Evolutionary conservation across 2,329 filamentous ascomycete genomes (phyloP).

Genomic region (Ophiostoma tasmaniense): DNA sequence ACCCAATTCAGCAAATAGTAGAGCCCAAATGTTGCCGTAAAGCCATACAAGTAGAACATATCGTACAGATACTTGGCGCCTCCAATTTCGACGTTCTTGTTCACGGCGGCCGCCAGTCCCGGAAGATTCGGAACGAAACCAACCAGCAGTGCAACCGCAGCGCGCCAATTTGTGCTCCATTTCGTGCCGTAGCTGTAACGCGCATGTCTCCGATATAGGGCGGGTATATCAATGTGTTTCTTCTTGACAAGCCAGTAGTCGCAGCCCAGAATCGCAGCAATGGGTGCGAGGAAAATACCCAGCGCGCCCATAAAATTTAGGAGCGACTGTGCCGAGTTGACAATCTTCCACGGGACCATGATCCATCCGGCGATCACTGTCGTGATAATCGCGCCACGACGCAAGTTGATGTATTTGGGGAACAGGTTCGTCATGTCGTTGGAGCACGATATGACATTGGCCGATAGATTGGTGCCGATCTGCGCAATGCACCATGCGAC

Average conservation of each 20-base stretch:
- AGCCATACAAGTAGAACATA: not conserved
- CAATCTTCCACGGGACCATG: constrained; percentile 55
- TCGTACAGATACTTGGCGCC: not conserved
- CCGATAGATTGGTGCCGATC: constrained; percentile 49
- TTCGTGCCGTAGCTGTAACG: constrained; percentile 35
- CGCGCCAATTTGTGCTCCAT: constrained; percentile 21
- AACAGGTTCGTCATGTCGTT: constrained; percentile 39
- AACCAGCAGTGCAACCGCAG: constrained; percentile 20
- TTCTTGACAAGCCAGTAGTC: constrained; percentile 24
- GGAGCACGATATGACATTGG: constrained; percentile 45
- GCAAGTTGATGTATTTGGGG: constrained; percentile 41
- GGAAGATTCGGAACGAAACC: constrained; percentile 22
- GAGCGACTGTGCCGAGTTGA: constrained; percentile 48
- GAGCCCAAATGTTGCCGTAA: not conserved
- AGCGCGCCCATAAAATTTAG: constrained; percentile 56
- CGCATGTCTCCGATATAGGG: constrained; percentile 30
- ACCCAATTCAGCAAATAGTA: not conserved
- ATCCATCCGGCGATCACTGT: constrained; percentile 36
- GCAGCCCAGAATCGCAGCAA: constrained; percentile 34
- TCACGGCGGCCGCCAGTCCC: constrained; percentile 23
- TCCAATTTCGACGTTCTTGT: constrained; percentile 12
- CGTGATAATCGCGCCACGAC: constrained; percentile 46
- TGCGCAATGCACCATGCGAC: not conserved
- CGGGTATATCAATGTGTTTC: constrained; percentile 19
- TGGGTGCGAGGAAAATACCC: constrained; percentile 53